phyloP scores from a whole-genome alignment of 2,329 filamentous ascomycete genomes.

The Kalmusia sp. region DNA sequence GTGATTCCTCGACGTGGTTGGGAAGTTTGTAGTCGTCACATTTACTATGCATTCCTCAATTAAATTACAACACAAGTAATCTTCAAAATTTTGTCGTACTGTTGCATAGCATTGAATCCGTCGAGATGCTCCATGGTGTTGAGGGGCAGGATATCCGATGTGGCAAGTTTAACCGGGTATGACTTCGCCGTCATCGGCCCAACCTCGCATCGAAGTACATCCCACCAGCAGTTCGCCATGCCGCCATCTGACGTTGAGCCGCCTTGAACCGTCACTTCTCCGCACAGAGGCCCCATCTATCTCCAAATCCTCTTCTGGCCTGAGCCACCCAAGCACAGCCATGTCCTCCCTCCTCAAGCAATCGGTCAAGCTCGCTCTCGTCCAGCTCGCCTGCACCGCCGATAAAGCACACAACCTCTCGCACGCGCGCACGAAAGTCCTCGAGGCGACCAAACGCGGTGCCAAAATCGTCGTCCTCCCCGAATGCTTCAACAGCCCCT shows the following conservation, averaged over 20 bases:
- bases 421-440: slow-evolving; percentile 81
- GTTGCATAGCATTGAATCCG: too few relatives aligned
- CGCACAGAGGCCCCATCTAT: neutral
- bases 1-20: too few relatives aligned
- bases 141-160: too few relatives aligned
- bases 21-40: too few relatives aligned
- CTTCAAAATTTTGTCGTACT: too few relatives aligned
- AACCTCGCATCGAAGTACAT: too few relatives aligned
- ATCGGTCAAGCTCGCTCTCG: slow-evolving; percentile 47
- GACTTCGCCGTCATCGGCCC: too few relatives aligned
- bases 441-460: slow-evolving; percentile 76
- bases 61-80: too few relatives aligned
- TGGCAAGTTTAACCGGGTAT: too few relatives aligned
- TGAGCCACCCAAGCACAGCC: neutral
- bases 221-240: slow-evolving; percentile 9
- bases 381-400: slow-evolving; percentile 60
- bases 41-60: too few relatives aligned
- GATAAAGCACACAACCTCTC: slow-evolving; percentile 87
- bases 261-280: neutral
- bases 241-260: slow-evolving; percentile 6
- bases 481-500: slow-evolving; percentile 99
- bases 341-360: slow-evolving; percentile 45
- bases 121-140: too few relatives aligned
- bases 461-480: slow-evolving; percentile 90
- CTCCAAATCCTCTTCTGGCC: neutral